Evolutionary conservation across 1,284 basidiomycete genomes (phyloP).

Genomic region (Sparassis latifolia): DNA sequence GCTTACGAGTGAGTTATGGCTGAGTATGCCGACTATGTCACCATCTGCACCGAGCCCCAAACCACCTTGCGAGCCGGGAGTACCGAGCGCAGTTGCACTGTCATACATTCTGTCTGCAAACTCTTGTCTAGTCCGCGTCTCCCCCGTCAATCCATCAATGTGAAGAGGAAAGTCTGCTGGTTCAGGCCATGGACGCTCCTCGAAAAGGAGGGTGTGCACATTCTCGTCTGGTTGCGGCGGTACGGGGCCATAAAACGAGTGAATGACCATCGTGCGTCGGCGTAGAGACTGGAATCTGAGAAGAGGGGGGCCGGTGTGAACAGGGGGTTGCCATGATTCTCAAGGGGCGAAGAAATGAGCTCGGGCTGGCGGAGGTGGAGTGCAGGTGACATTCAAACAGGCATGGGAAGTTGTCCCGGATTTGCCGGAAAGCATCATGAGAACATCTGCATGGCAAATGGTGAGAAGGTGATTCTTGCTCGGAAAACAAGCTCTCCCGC

Average conservation of each 20-base stretch:
- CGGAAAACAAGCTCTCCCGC: no score
- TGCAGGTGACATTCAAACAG: no score
- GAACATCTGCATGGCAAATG: no score
- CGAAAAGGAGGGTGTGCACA: conserved; percentile 49
- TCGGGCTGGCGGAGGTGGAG: no score
- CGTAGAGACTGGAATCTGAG: no score
- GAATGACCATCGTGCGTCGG: conserved; percentile 27
- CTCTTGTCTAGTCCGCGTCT: conserved; percentile 38
- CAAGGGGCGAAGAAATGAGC: no score
- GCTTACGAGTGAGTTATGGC: conserved; percentile 61
- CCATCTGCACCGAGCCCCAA: conserved; percentile 42
- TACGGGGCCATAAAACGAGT: conserved; percentile 28
- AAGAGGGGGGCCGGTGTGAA: no score
- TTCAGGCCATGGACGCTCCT: conserved; percentile 40
- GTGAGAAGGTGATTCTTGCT: no score
- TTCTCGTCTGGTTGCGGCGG: conserved; percentile 39
- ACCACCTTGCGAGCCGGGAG: conserved; percentile 41
- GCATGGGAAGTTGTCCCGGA: no score
- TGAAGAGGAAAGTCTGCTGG: conserved; percentile 50
- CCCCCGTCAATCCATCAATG: conserved; percentile 50
- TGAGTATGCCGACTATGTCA: conserved; percentile 63
- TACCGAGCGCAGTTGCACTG: conserved; percentile 50
- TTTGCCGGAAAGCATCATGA: no score
- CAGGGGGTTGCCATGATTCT: no score
- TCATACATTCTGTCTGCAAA: conserved; percentile 46